Percentiles rank a stretch among this genome's conserved stretches.
Conservation (phyloP, 805 yeast species). For the Metschnikowia reukaufii region DNA sequence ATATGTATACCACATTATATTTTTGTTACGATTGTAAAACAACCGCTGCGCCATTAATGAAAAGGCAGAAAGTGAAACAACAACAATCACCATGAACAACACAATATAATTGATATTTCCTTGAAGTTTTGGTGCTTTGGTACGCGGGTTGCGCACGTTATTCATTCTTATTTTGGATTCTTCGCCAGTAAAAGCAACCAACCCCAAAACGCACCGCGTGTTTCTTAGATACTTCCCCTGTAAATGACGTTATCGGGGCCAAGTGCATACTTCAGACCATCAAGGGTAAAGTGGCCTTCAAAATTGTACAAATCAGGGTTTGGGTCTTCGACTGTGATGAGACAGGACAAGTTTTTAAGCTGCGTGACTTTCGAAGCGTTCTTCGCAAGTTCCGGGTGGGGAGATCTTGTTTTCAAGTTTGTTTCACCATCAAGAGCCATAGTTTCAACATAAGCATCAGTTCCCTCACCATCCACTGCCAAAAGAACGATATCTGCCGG, state of each 20-base stretch:
- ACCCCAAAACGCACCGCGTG: conserved; percentile 69
- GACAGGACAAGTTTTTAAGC: conserved; percentile 49
- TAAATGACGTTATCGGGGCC: conserved; percentile 83
- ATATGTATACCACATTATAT: conserved; percentile 67
- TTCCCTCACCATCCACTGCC: conserved; percentile 60
- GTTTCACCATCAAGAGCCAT: conserved; percentile 99
- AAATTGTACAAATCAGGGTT: conserved; percentile 87
- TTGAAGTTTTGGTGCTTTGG: conserved; percentile 92
- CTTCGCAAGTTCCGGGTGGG: conserved; percentile 63
- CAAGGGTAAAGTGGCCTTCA: conserved; percentile 67
- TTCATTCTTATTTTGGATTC: conserved; percentile 96
- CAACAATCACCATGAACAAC: conserved; percentile 82
- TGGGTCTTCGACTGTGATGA: conserved; percentile 82
- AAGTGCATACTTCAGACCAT: conserved; percentile 50
- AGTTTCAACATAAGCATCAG: conserved; percentile 79
- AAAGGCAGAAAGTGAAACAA: conserved; percentile 68
- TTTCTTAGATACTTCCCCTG: conserved; percentile 90
- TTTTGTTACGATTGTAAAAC: conserved; percentile 39
- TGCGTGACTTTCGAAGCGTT: conserved; percentile 50
- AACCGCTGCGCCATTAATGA: conserved; percentile 78
- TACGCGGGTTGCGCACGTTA: conserved; percentile 83
- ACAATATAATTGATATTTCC: conserved; percentile 79
- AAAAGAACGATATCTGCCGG: conserved; percentile 88
- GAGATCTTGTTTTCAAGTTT: conserved; percentile 71
- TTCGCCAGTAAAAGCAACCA: conserved; percentile 91